Conservation (phyloP, 768 basidiomycete genomes). For the Crepidotus variabilis region DNA sequence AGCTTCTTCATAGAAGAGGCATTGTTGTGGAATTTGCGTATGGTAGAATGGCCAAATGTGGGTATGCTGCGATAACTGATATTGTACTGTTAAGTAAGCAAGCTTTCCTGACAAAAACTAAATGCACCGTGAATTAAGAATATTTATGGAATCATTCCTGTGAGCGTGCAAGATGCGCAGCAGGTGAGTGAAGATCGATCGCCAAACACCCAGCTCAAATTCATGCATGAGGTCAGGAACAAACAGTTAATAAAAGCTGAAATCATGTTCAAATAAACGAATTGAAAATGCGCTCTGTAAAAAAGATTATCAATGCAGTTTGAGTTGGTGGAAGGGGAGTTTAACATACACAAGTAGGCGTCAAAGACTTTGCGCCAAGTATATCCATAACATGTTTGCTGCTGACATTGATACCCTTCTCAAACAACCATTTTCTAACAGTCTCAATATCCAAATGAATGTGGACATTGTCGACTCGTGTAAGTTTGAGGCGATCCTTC, state of each 20-base stretch:
- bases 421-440: no score
- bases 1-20: conserved; percentile 15
- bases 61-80: conserved; percentile 13
- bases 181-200: conserved; percentile 24
- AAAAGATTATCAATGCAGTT: no score
- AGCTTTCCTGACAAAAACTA: neutral
- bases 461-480: neutral
- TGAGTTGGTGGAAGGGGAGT: no score
- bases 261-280: no score
- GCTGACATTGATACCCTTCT: no score
- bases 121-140: conserved; percentile 14
- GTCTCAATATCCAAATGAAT: no score
- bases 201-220: conserved; percentile 30
- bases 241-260: conserved; percentile 17
- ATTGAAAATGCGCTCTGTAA: no score
- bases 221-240: conserved; percentile 29
- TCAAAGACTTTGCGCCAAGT: no score
- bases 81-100: neutral
- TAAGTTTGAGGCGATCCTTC: neutral
- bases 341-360: no score
- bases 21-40: conserved; percentile 9
- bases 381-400: no score
- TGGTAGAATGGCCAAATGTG: conserved; percentile 21
- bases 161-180: conserved; percentile 20
- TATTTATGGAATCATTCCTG: conserved; percentile 8